Base-by-base conservation (phyloP, 495 filamentous ascomycete genomes). In the Delitschia confertaspora region DNA sequence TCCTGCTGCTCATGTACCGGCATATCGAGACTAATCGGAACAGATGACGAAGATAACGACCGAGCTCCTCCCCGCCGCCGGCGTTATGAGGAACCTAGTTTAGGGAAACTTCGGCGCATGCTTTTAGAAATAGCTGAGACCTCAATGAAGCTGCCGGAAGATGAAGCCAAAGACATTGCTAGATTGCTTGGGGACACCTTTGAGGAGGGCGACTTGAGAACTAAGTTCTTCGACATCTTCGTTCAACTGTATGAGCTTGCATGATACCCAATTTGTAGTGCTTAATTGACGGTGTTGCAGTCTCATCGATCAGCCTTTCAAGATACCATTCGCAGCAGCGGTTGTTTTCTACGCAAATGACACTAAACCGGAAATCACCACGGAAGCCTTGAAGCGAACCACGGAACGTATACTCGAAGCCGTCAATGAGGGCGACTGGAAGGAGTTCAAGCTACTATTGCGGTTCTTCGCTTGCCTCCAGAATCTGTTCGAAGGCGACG, bases 261-360 rank as follows among this genome's bases (percentile, higher is more conserved):
- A 52, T 33, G 19, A 2, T 4, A 6, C 22, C 29, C n/a, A 36
- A 24, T 19, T 9, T 26, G 13, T 34, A n/a, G 33, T n/a, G n/a
- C n/a, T n/a, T n/a, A n/a, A n/a, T n/a, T n/a, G n/a, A n/a, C n/a
- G n/a, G n/a, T n/a, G n/a, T 22, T 31, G n/a, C 48, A 69, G 53
- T 50, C 56, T 64, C 56, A 59, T 88, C 16, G 91, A 99, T 65
- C 91, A 99, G 64, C 89, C 93, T 0, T 80, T 99, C 64, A 95
- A 95, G 67, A 89, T 87, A 38, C 93, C 91, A 1, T 95, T 95
- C 60, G 71, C 91, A 38, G 88, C 87, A 20, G 82, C 81, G 18
- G 77, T 88, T 3, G 70, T 88, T 20, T 69, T 95, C 35, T 73
- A 83, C 32, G 69, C 76, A 44, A 91, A 95, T 65, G 69, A 72